These are phyloP conservation scores for Fusarium decemcellulare DNA, from an alignment of 2,329 filamentous ascomycete genomes.

Conservation along the genomic window DNA sequence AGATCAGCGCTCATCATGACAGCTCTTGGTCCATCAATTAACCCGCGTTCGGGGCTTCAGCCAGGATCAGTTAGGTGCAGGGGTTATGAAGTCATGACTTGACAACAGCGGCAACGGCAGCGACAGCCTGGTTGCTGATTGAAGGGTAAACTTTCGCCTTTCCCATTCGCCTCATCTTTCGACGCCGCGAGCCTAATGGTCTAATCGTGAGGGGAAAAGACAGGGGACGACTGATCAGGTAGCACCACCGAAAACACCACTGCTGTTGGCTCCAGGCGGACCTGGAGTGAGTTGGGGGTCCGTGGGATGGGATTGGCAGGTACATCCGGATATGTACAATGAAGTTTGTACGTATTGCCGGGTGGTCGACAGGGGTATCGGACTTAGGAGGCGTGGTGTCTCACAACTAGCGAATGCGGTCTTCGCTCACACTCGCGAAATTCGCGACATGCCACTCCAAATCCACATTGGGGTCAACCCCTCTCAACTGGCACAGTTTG, in stretches of 20 bases:
- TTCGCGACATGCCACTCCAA: conserved; percentile 36
- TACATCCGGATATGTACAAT: background rate
- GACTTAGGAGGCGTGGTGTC: conserved; percentile 29
- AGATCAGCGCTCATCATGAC: conserved; percentile 15
- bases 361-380: conserved; percentile 28
- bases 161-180: conserved; percentile 27
- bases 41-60: conserved; percentile 14
- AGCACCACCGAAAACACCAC: conserved; percentile 34
- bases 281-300: conserved; percentile 16
- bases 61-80: conserved; percentile 21
- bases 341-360: conserved; percentile 8
- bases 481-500: conserved; percentile 14
- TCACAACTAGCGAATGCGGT: conserved; percentile 20
- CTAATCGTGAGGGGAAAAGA: conserved; percentile 28
- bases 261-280: conserved; percentile 29
- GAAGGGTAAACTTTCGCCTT: conserved; percentile 41
- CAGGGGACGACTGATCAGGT: conserved; percentile 21
- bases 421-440: conserved; percentile 30
- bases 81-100: conserved; percentile 1
- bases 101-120: background rate
- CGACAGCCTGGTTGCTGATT: conserved; percentile 35
- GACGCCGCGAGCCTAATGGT: conserved; percentile 24
- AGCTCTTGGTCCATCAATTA: conserved; percentile 28
- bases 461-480: conserved; percentile 23
- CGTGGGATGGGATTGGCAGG: background rate